Conservation (phyloP, 2,329 filamentous ascomycete species). For the Fusarium albosuccineum region DNA sequence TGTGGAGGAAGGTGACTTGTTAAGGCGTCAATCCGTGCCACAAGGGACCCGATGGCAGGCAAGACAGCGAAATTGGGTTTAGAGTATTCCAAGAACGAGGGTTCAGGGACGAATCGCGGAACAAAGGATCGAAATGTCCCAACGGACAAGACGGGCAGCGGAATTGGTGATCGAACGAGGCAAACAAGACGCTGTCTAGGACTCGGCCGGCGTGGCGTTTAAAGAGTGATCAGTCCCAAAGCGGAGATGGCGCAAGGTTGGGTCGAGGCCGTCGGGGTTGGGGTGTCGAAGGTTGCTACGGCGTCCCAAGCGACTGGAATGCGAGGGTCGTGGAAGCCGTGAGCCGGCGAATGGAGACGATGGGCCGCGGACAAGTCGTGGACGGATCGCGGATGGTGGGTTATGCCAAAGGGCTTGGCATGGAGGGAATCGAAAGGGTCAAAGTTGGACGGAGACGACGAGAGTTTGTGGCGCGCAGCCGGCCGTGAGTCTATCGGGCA, state of each 20-base stretch:
- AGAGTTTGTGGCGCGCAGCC: conserved; percentile 44
- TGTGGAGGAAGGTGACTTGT: conserved; percentile 37
- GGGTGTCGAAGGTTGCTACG: conserved; percentile 31
- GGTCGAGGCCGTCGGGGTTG: conserved; percentile 33
- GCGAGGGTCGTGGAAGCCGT: conserved; percentile 34
- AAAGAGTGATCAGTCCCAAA: conserved; percentile 37
- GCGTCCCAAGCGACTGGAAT: conserved; percentile 43
- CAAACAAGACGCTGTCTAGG: conserved; percentile 23
- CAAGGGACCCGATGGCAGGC: conserved; percentile 6
- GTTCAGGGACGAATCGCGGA: conserved; percentile 27
- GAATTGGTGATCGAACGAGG: conserved; percentile 27
- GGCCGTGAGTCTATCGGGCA: conserved; percentile 40
- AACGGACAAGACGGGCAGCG: conserved; percentile 25
- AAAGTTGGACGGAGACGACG: conserved; percentile 26
- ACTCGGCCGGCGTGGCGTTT: conserved; percentile 35
- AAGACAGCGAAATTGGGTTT: conserved; percentile 22
- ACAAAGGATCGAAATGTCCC: conserved; percentile 21
- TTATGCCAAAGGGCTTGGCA: conserved; percentile 37
- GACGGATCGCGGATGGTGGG: conserved; percentile 40
- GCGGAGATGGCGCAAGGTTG: conserved; percentile 35
- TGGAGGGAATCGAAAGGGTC: conserved; percentile 13
- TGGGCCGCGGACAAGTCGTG: conserved; percentile 12
- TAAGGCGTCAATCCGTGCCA: conserved; percentile 26
- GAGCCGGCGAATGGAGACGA: conserved; percentile 40
- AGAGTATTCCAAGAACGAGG: conserved; percentile 22